Base-by-base conservation (phyloP, 805 yeast species). In the Helenozyma rhizophorensis region DNA sequence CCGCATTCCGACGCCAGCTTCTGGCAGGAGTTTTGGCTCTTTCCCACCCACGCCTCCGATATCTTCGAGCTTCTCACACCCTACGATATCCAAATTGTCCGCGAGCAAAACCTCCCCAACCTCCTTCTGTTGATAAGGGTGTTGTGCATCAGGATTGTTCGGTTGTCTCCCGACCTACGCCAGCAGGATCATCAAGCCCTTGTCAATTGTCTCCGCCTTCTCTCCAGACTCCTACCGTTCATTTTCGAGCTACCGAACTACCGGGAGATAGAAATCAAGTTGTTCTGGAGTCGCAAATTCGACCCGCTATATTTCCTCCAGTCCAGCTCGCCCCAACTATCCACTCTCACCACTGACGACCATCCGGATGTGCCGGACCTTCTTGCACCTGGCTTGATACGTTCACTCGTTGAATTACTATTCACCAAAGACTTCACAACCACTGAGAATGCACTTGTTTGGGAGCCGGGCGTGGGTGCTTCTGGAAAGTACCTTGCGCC, bases 391-490 rank as follows among this genome's bases (percentile, higher is more conserved):
- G 9, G 34, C 2, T 19, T 25, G 11, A 23, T 24, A n/a, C 27
- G 42, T 4, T 50, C 48, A 17, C 8, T 71, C 2, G 60, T 75
- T 2, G 60, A 63, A 14, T 54, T 81, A n/a, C 53, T 81, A 26
- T 80, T 80, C 51, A 64, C 67, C 23, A 17, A 17, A 17, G 19
- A 17, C 19, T 17, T 17, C 19, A 17, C 19, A 17, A 8, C 8
- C 19, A 8, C 7, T 8, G 8, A 17, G 19, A 8, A 17, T 5
- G 30, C 23, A 31, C 42, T 62, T 6, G 64, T 82, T 1, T 88
- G 96, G 96, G 94, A 84, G 46, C 76, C 83, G 3, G 96, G 96
- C 5, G 69, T 88, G 21, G 89, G 86, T 2, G 53, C 62, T 3
- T 58, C 72, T 1, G 36, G 54, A 4, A 53, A 46, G 32, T 54